A percentile compares a stretch with the other conserved stretches of the same genome.
Conservation (phyloP, 2,329 filamentous ascomycete genomes). For the Tolypocladium endophyticum region DNA sequence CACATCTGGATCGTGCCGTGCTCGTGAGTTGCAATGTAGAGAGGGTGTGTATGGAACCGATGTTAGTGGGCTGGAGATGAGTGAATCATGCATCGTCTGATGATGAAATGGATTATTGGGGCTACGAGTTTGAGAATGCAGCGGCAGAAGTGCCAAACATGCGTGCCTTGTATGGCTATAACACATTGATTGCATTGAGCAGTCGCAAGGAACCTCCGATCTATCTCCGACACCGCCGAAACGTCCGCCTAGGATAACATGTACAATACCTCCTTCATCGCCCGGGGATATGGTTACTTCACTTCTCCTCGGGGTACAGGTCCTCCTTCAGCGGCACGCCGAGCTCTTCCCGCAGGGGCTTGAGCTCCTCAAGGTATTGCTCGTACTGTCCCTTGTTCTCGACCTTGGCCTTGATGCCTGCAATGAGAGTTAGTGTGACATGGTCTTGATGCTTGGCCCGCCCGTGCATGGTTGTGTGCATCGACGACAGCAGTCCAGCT, state of each 20-base stretch:
- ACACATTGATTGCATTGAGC: slow-evolving; percentile 18
- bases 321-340: slow-evolving; percentile 87
- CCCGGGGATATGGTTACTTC: slow-evolving; percentile 11
- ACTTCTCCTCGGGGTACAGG: slow-evolving; percentile 63
- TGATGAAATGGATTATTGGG: neutral
- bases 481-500: neutral
- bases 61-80: neutral
- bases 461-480: neutral
- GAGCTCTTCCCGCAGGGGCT: slow-evolving; percentile 85
- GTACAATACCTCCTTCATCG: slow-evolving; percentile 20
- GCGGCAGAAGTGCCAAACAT: neutral
- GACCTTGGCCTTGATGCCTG: slow-evolving; percentile 97
- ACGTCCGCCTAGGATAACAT: slow-evolving; percentile 20
- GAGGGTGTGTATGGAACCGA: neutral
- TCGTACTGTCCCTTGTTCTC: slow-evolving; percentile 98
- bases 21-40: neutral
- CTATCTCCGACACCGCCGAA: slow-evolving; percentile 16
- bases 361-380: slow-evolving; percentile 89
- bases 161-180: slow-evolving; percentile 15
- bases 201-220: slow-evolving; percentile 18
- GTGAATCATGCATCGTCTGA: neutral
- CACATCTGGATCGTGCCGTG: neutral
- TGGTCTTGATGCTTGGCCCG: neutral
- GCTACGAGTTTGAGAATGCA: neutral
- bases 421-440: slow-evolving; percentile 1